Percentiles rank a stretch among this genome's conserved stretches.
These are phyloP conservation scores for Phytophthora vignae DNA, from an alignment of 352 stramenopile species.

Conservation along the genomic window DNA sequence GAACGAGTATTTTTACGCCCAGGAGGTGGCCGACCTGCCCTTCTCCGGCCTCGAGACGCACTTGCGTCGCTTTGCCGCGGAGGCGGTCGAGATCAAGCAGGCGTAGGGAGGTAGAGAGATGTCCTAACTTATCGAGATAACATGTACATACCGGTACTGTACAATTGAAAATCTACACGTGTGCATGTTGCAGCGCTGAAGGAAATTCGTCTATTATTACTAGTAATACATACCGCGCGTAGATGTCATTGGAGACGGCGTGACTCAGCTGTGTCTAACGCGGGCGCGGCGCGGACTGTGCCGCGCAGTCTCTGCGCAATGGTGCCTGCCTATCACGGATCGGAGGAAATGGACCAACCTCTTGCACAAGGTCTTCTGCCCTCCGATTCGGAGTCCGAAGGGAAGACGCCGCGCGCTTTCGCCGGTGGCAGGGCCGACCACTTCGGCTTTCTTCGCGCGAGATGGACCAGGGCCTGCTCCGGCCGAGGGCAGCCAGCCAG, in stretches of 20 bases:
- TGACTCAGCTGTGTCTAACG: too few species aligned
- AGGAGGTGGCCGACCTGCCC: constrained; percentile 26
- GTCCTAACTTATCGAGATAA: constrained; percentile 24
- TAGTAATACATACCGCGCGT: too few species aligned
- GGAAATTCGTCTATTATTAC: too few species aligned
- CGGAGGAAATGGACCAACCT: constrained; percentile 2
- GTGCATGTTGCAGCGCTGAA: too few species aligned
- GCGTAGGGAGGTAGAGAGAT: constrained; percentile 14
- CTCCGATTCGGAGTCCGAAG: too few species aligned
- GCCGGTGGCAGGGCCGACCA: not conserved
- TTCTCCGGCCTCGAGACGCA: constrained; percentile 36
- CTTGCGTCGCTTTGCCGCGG: constrained; percentile 34
- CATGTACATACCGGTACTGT: too few species aligned
- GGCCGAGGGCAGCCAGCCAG: constrained; percentile 17
- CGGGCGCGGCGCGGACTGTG: too few species aligned
- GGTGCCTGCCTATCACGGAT: constrained; percentile 33
- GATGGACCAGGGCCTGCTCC: constrained; percentile 25
- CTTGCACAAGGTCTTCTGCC: not conserved
- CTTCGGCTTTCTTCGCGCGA: constrained; percentile 17
- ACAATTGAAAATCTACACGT: too few species aligned
- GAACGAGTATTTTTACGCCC: constrained; percentile 35
- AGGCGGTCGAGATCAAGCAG: constrained; percentile 34
- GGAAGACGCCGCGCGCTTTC: too few species aligned
- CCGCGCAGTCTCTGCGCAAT: constrained; percentile 15
- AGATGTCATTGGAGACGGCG: too few species aligned